Evolutionary conservation across 208 protist genomes (phyloP).

Genomic region (Wallacemonas sp.): DNA sequence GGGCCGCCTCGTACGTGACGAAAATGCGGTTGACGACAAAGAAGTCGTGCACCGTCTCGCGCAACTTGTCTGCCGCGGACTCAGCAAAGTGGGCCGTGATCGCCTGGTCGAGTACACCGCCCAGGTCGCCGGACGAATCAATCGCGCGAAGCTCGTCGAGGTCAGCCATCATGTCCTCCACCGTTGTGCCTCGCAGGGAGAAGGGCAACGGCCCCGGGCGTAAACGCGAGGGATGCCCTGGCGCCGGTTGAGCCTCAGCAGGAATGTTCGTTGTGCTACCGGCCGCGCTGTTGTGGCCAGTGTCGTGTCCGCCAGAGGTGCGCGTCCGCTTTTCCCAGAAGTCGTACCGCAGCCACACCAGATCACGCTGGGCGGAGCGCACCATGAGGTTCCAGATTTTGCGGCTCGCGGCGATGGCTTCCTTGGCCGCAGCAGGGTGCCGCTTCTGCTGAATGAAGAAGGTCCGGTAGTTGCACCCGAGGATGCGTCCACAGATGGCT

Average conservation of each 20-base stretch:
- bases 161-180: slow-evolving; percentile 11
- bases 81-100: slow-evolving; percentile 82
- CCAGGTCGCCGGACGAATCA: slow-evolving; percentile 62
- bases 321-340: slow-evolving; percentile 72
- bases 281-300: not conserved
- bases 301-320: not conserved
- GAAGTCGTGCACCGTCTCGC: slow-evolving; percentile 39
- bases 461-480: slow-evolving; percentile 85
- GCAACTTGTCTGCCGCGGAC: slow-evolving; percentile 40
- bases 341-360: slow-evolving; percentile 85
- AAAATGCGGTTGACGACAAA: slow-evolving; percentile 52
- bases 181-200: not conserved
- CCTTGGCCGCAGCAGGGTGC: slow-evolving; percentile 45
- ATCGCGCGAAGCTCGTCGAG: slow-evolving; percentile 18
- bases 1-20: slow-evolving; percentile 32
- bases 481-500: slow-evolving; percentile 75
- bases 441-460: slow-evolving; percentile 69
- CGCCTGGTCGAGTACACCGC: slow-evolving; percentile 63
- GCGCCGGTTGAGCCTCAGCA: not conserved
- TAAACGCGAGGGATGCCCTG: not conserved
- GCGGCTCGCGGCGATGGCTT: slow-evolving; percentile 54
- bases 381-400: slow-evolving; percentile 90
- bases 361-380: slow-evolving; percentile 63
- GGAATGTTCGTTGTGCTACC: not conserved
- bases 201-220: slow-evolving; percentile 2